Percentiles rank a stretch among this genome's conserved stretches.
Conservation (phyloP, 352 stramenopile genomes). For the Paralagenidium karlingii region DNA sequence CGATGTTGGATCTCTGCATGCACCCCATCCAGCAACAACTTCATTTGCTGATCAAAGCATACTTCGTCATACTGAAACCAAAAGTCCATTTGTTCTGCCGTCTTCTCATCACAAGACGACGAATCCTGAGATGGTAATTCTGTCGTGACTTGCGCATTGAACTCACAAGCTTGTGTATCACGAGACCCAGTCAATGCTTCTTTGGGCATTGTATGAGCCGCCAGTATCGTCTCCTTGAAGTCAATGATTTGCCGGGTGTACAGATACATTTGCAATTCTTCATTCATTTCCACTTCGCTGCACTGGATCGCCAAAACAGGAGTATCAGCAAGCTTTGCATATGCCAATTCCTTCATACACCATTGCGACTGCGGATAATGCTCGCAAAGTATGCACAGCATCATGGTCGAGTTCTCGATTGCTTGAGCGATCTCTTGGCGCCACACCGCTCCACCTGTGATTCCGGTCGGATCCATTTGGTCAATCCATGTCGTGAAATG, state of each 20-base stretch:
- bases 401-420: conserved; percentile 58
- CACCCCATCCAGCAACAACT: conserved; percentile 14
- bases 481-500: conserved; percentile 66
- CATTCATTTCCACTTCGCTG: conserved; percentile 67
- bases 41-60: conserved; percentile 24
- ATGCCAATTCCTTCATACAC: conserved; percentile 82
- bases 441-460: conserved; percentile 63
- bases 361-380: conserved; percentile 65
- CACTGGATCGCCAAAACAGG: conserved; percentile 77
- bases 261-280: conserved; percentile 78
- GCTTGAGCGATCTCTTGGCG: conserved; percentile 68
- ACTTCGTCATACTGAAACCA: conserved; percentile 36
- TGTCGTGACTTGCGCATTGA: too few relatives aligned
- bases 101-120: not conserved
- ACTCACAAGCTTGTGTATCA: too few relatives aligned
- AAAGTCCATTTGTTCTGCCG: not conserved
- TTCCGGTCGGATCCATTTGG: conserved; percentile 69
- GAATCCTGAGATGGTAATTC: too few relatives aligned
- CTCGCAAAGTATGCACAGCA: conserved; percentile 65
- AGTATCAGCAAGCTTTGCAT: conserved; percentile 76
- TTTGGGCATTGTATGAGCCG: conserved; percentile 2
- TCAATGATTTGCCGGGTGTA: conserved; percentile 78
- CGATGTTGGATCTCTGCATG: not conserved
- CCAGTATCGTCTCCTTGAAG: conserved; percentile 31
- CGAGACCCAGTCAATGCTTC: conserved; percentile 5